Percentiles rank a stretch among this genome's conserved stretches.
Conservation (phyloP, 139 green algal genomes). For the Haematococcus lacustris region DNA sequence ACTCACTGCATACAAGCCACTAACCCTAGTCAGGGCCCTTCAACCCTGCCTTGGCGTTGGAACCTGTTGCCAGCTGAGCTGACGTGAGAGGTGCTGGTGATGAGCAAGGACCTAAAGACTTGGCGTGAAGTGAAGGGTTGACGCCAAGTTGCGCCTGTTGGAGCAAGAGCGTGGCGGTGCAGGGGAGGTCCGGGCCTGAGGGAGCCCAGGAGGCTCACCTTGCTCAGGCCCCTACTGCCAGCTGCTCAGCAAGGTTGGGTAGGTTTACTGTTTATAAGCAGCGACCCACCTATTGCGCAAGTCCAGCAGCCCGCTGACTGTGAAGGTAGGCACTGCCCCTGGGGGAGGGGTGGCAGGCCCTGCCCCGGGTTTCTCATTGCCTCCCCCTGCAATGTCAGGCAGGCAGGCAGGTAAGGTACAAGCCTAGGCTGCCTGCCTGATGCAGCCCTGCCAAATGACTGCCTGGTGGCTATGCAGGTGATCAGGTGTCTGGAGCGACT, state of each 20-base stretch:
- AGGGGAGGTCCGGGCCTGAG: too few species aligned
- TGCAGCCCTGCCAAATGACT: background rate
- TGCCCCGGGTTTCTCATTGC: conserved; percentile 43
- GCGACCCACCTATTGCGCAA: too few species aligned
- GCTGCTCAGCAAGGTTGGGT: conserved; percentile 15
- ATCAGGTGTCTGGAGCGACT: background rate
- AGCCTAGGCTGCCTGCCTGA: background rate
- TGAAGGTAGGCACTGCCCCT: conserved; percentile 59
- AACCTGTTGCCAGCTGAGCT: too few species aligned
- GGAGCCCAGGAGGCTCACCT: background rate
- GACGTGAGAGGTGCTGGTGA: too few species aligned
- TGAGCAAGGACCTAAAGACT: too few species aligned
- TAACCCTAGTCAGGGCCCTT: conserved; percentile 16
- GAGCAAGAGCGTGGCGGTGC: too few species aligned
- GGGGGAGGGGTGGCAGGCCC: conserved; percentile 10
- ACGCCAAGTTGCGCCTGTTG: too few species aligned
- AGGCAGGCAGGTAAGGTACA: background rate
- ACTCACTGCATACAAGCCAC: conserved; percentile 7
- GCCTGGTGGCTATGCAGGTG: background rate
- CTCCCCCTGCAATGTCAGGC: conserved; percentile 23
- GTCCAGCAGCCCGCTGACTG: conserved; percentile 39
- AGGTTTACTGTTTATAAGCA: too few species aligned
- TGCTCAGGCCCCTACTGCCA: conserved; percentile 6
- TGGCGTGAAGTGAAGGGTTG: too few species aligned
- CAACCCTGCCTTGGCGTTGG: conserved; percentile 23